Evolutionary conservation across 2,329 filamentous ascomycete genomes (phyloP), one percentile per base, ranked within the genome.

Genomic region (Clathrospora elynae): DNA sequence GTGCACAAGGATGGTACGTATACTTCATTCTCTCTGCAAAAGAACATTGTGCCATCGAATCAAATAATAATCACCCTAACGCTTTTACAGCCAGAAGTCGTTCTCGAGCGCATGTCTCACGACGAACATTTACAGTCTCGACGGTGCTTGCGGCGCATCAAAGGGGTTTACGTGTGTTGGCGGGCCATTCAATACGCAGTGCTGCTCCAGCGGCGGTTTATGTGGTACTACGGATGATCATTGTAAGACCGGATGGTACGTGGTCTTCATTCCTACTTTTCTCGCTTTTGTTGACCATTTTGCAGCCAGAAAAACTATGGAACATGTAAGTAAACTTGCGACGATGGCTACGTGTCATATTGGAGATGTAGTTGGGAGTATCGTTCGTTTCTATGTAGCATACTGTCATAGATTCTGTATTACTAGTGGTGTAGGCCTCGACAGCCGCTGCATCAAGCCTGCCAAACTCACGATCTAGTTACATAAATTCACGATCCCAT

Each of bases 31-130:
- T 14, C 8, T 24, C 19, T 32, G 20, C 20, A 11, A 11, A 5
- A 17, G 17, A 4, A n/a, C 10, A 13, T 13, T n/a, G 30, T 28
- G 32, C 14, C 42, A 12, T 31, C 33, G 14, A 17, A n/a, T 17
- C 12, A n/a, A n/a, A n/a, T n/a, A n/a, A n/a, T n/a, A n/a, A n/a
- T n/a, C n/a, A n/a, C n/a, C n/a, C n/a, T n/a, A n/a, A n/a, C n/a
- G n/a, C n/a, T n/a, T n/a, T 11, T 35, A 11, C 11, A 49, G 49
- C 19, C 42, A 53, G 35, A 53, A 39, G 5, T 35, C 43, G 4
- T 50, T 47, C 14, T 53, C 50, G 8, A 53, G 42, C 42, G 31
- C 31, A 19, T 53, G 46, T 33, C 23, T 45, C 8, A 53, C 42
- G 2, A 24, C 36, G 5, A 50, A 53, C 8, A 28, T 53, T 13